A percentile compares a stretch with the other conserved stretches of the same genome.
These are phyloP conservation scores for Phalaenopsis aphrodite DNA, from an alignment of 106 monocot genomes.

Conservation along the genomic window DNA sequence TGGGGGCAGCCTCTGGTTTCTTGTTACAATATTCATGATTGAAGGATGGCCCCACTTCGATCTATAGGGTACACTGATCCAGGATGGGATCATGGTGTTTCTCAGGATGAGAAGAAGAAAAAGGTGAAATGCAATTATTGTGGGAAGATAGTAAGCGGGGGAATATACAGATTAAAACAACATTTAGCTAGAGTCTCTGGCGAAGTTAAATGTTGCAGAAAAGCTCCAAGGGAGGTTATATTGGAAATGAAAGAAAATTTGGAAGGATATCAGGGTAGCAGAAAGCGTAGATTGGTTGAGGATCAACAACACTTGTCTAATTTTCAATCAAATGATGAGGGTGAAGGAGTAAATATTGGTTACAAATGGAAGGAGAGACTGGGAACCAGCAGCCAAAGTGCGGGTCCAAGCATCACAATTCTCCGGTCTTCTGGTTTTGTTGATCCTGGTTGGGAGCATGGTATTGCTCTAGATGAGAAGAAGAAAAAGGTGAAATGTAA, in stretches of 20 bases:
- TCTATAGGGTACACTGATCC: slow-evolving; percentile 39
- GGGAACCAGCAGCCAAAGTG: slow-evolving; percentile 9
- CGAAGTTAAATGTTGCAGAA: slow-evolving; percentile 52
- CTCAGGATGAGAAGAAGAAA: slow-evolving; percentile 62
- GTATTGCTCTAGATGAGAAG: slow-evolving; percentile 45
- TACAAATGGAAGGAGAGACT: slow-evolving; percentile 20
- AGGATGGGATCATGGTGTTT: slow-evolving; percentile 61
- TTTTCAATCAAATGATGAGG: slow-evolving; percentile 28
- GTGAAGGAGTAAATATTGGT: slow-evolving; percentile 24
- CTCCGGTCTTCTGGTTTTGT: slow-evolving; percentile 41
- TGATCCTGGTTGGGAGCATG: slow-evolving; percentile 71
- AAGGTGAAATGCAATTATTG: slow-evolving; percentile 73
- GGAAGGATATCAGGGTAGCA: slow-evolving; percentile 22
- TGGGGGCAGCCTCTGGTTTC: not conserved
- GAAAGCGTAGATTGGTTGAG: slow-evolving; percentile 27
- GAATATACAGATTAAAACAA: slow-evolving; percentile 60
- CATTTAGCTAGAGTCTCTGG: slow-evolving; percentile 66
- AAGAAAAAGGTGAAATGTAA: slow-evolving; percentile 68
- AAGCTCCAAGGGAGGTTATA: slow-evolving; percentile 52
- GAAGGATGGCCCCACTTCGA: slow-evolving; percentile 26
- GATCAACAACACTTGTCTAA: slow-evolving; percentile 25
- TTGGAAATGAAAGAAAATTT: slow-evolving; percentile 53
- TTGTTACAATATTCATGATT: not conserved
- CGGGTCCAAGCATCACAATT: slow-evolving; percentile 17
- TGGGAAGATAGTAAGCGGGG: slow-evolving; percentile 51